Evolutionary conservation across 768 basidiomycete species (phyloP), one percentile per base, ranked within the genome.

Genomic region (Pleurotus tuber-regium): DNA sequence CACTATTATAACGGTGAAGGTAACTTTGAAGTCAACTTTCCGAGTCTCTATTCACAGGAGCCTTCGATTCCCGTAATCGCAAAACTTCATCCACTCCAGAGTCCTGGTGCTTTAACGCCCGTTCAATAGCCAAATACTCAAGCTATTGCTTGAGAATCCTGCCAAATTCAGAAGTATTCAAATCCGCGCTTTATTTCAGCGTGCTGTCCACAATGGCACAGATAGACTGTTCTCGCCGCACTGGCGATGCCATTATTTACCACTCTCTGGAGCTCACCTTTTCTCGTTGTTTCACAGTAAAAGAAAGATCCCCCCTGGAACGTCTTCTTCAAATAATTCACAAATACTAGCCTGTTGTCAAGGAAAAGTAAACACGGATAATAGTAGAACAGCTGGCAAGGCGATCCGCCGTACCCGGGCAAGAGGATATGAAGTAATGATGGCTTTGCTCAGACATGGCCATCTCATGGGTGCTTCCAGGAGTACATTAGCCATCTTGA

Each of bases 111-210:
- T n/a, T n/a, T n/a, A n/a, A n/a, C n/a, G n/a, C n/a, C n/a, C n/a
- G n/a, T n/a, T n/a, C n/a, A n/a, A n/a, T n/a, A n/a, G n/a, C n/a
- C n/a, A n/a, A n/a, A n/a, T n/a, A n/a, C n/a, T n/a, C n/a, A n/a
- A n/a, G n/a, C n/a, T n/a, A n/a, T n/a, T n/a, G n/a, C n/a, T n/a
- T n/a, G n/a, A n/a, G n/a, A n/a, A n/a, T n/a, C n/a, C n/a, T n/a
- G n/a, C 83, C 89, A 29, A 89, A 88, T 65, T 83, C 93, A 48
- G 92, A 94, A 67, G 79, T 93, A n/a, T 91, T 93, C 84, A 93
- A 92, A 70, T 94, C 93, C 59, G 82, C 82, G 3, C 68, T 92
- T 14, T 93, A 94, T 66, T 82, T 94, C 51, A 90, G 91, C 59
- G 83, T 92, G 53, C 92, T 92, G 93, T 65, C 89, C 90, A 4